These are phyloP conservation scores for Suillus alpinus DNA, from an alignment of 768 basidiomycete genomes.

Conservation along the genomic window DNA sequence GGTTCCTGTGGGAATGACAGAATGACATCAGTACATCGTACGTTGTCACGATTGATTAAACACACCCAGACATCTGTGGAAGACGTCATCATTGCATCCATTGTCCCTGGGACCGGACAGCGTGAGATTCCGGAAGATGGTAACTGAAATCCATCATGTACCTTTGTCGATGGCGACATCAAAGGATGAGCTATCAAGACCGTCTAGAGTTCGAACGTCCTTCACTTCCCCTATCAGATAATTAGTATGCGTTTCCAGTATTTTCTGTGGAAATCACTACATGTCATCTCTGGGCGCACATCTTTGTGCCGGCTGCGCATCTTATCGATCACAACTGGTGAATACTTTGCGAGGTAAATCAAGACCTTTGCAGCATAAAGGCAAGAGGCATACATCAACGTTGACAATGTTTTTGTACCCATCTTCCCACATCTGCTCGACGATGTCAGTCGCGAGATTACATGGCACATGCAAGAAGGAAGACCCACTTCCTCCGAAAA, in stretches of 20 bases:
- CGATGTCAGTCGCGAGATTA: conserved; percentile 3
- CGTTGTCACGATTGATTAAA: background rate
- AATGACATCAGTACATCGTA: background rate
- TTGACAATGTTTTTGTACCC: conserved; percentile 81
- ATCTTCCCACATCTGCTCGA: conserved; percentile 79
- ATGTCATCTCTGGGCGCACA: conserved; percentile 66
- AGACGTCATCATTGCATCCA: conserved; percentile 88
- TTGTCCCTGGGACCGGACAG: conserved; percentile 48
- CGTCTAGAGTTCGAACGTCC: conserved; percentile 71
- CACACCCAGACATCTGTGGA: conserved; percentile 82
- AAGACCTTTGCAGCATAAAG: background rate
- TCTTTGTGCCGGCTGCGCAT: conserved; percentile 58
- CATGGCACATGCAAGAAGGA: background rate
- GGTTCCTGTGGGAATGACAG: conserved; percentile 54
- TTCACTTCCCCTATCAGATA: conserved; percentile 68
- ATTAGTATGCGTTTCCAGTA: background rate
- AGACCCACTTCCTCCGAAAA: conserved; percentile 69
- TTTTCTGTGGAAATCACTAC: conserved; percentile 31
- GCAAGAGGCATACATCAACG: conserved; percentile 53
- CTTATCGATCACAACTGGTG: conserved; percentile 66
- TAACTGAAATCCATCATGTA: conserved; percentile 10
- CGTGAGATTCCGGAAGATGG: background rate
- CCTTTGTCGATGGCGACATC: conserved; percentile 88
- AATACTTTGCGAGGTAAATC: conserved; percentile 52
- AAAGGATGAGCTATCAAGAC: conserved; percentile 53